Evolutionary conservation across 2,329 filamentous ascomycete species (phyloP).

Genomic region (Periconia macrospinosa): DNA sequence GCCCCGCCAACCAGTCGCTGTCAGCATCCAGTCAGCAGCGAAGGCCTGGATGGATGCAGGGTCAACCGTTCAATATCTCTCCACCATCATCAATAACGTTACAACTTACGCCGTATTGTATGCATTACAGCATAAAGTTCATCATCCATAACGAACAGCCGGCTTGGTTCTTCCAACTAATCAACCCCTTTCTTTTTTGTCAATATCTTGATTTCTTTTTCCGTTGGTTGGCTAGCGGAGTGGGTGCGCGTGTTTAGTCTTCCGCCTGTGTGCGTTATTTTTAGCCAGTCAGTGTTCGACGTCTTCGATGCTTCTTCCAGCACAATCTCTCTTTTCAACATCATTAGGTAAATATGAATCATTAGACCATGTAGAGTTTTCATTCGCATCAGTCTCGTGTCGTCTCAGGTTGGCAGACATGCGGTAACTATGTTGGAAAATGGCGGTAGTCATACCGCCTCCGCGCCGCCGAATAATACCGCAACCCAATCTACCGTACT

Average conservation of each 20-base stretch:
- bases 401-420: no score
- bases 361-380: background rate
- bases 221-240: background rate
- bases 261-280: background rate
- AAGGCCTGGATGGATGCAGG: background rate
- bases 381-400: background rate
- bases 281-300: background rate
- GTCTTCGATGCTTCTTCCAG: no score
- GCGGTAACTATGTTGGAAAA: no score
- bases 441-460: background rate
- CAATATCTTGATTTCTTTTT: background rate
- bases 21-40: conserved; percentile 2
- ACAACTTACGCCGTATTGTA: no score
- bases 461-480: background rate
- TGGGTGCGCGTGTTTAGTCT: no score
- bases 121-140: no score
- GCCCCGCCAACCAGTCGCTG: conserved; percentile 22
- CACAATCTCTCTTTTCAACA: no score
- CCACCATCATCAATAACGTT: no score
- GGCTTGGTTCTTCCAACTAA: no score
- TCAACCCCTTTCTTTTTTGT: no score
- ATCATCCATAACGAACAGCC: no score
- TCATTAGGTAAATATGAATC: background rate
- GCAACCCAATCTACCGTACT: background rate
- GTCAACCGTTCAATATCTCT: no score